Base-by-base conservation (phyloP, 192 early-diverging fungal species). In the Umbelopsis ramanniana region DNA sequence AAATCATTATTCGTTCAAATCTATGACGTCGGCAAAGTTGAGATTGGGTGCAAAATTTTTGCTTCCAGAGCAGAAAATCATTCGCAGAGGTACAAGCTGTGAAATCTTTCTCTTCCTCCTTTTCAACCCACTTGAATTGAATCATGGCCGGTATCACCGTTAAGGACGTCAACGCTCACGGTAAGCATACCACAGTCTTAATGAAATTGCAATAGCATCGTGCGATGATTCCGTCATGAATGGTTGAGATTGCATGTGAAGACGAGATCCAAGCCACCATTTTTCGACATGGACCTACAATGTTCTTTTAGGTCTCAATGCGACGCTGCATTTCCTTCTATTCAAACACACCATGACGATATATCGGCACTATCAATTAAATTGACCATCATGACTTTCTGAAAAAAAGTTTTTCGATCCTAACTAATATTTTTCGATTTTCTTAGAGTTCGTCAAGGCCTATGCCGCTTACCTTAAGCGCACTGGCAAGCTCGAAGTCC, bases 391-490 rank as follows among this genome's bases (percentile, higher is more conserved):
- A 0, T 7, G 11, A 43, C 40, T 4, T 1, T 43, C 0, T 43
- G 6, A 12, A 43, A 43, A 11, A 43, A 7, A 43, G 6, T 43
- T 43, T 43, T 43, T 43, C 8, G 40, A 43, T 43, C 11, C 40
- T 43, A 12, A 43, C 40, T 5, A 11, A 37, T n/a, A n/a, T 26
- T 67, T 72, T 37, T 54, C 40, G 48, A 19, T 57, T 38, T 66
- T 22, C 69, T 19, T 50, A 79, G 77, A 88, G 68, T 98, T 98
- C 87, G 92, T 98, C 86, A 93, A 93, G 86, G 94, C 98, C 71
- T 98, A 98, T 84, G 95, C 98, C 79, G 98, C 94, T 76, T 96
- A 99, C 91, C 89, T 99, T 79, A 99, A 98, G 93, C 91, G 93
- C 79, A 93, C 95, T 72, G 98, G 98, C 81, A 96, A 97, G 90